phyloP scores from a whole-genome alignment of 139 green algal genomes.

The Eudorina sp. region DNA sequence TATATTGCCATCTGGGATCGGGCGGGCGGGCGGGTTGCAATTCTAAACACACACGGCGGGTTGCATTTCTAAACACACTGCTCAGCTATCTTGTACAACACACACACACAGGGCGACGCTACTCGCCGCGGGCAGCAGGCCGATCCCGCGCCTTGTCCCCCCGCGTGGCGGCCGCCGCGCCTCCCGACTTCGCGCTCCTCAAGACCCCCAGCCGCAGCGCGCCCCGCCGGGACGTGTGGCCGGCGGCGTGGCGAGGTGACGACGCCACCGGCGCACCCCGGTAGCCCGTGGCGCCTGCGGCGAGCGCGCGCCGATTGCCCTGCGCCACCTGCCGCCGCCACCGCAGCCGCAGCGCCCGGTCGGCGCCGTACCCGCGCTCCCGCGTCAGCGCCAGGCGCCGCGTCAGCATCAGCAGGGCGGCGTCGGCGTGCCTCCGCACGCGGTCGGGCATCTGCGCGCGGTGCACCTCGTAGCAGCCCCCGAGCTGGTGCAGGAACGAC shows the following conservation, averaged over 20 bases:
- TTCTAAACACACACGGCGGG: too few relatives aligned
- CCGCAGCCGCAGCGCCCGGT: background rate
- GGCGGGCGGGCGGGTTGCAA: too few relatives aligned
- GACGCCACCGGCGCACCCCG: background rate
- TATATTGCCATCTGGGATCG: too few relatives aligned
- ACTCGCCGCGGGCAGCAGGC: too few relatives aligned
- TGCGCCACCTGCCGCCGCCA: background rate
- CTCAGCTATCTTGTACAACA: too few relatives aligned
- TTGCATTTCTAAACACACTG: too few relatives aligned
- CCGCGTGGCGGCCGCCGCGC: too few relatives aligned
- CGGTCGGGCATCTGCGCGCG: background rate
- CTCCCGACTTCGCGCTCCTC: background rate
- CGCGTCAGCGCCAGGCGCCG: background rate
- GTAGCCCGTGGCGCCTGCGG: background rate
- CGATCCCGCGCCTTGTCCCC: too few relatives aligned
- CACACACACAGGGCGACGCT: too few relatives aligned
- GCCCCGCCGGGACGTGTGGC: background rate
- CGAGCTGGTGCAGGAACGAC: background rate
- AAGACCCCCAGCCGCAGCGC: background rate
- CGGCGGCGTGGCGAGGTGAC: background rate
- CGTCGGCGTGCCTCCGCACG: background rate
- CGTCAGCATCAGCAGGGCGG: background rate
- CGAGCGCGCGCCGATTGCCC: background rate
- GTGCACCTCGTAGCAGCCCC: background rate
- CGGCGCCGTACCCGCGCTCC: background rate